Percentiles rank a stretch among this genome's conserved stretches.
Conservation (phyloP, 495 filamentous ascomycete species). For the Daldinia caldariorum region DNA sequence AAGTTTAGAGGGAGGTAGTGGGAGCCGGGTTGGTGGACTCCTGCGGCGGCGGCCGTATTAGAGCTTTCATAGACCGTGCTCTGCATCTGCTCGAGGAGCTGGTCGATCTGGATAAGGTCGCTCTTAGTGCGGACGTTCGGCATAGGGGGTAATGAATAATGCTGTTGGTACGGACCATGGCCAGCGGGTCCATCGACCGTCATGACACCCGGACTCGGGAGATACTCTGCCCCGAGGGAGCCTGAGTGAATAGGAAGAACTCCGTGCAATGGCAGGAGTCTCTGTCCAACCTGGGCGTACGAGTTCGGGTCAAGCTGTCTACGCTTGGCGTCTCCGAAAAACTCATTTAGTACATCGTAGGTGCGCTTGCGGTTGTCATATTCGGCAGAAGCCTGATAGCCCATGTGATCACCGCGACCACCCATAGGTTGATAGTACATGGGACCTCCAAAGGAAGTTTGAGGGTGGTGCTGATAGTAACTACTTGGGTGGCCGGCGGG, state of each 20-base stretch:
- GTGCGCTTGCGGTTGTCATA: slow-evolving; percentile 81
- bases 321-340: slow-evolving; percentile 91
- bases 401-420: slow-evolving; percentile 57
- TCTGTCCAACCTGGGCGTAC: slow-evolving; percentile 82
- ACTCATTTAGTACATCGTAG: slow-evolving; percentile 89
- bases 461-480: slow-evolving; percentile 70
- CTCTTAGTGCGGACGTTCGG: slow-evolving; percentile 90
- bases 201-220: slow-evolving; percentile 56
- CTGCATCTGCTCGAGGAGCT: slow-evolving; percentile 94
- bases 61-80: slow-evolving; percentile 92
- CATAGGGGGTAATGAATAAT: slow-evolving; percentile 84
- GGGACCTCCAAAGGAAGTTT: slow-evolving; percentile 61
- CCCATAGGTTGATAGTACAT: slow-evolving; percentile 76
- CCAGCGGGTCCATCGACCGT: slow-evolving; percentile 63
- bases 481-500: slow-evolving; percentile 60
- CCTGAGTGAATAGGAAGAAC: slow-evolving; percentile 71
- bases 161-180: slow-evolving; percentile 66
- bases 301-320: slow-evolving; percentile 86
- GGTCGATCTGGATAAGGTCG: slow-evolving; percentile 89
- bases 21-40: slow-evolving; percentile 70
- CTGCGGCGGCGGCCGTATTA: slow-evolving; percentile 77
- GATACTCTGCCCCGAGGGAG: slow-evolving; percentile 71
- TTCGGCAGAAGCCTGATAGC: slow-evolving; percentile 59
- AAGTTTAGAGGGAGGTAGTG: slow-evolving; percentile 62
- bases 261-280: slow-evolving; percentile 76